Base-by-base conservation (phyloP, 306 rosid species). In the Boehmeria nivea region DNA sequence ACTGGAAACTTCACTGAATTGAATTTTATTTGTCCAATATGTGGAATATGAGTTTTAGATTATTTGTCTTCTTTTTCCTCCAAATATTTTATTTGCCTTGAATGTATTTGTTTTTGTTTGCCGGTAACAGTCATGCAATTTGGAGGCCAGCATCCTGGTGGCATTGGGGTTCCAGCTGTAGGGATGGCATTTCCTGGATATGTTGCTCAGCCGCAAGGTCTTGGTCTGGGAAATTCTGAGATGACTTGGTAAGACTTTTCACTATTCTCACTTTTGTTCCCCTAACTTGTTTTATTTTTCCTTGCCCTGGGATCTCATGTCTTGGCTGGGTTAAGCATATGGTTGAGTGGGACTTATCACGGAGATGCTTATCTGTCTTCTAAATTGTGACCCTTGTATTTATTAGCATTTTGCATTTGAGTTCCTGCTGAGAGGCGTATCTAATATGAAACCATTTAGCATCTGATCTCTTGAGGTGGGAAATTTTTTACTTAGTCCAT, bases 131-230 rank as follows among this genome's bases (percentile, higher is more conserved):
- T 93, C 56, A 85, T 93, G 99, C 99, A 87, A 78, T 93, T 87
- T 68, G 88, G 96, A 50, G 89, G 89, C 24, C 99, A 93, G 86
- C 96, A 87, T 76, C 87, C 99, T 63, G 84, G 94, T 75, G 96
- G 99, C 61, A 76, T 91, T 3, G 96, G 99, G 59, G 96, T 91
- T 77, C 99, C 99, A 50, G 94, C 99, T 42, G 96, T 93, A 59
- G 99, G 99, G 60, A 93, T 93, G 99, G 99, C 99, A 23, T 87
- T 85, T 69, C 99, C 99, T 24, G 99, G 99, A 64, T 93, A 93
- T 68, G 99, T 93, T 75, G 83, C 80, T 61, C 83, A 87, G 66
- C 81, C 94, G 31, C 94, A 89, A 73, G 59, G 59, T 33, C 86
- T 67, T 73, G 94, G 97, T 61, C 49, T 79, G 61, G 99, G 95